Base-by-base conservation (phyloP, 176 grass and related monocot genomes). In the Triticum dicoccoides region DNA sequence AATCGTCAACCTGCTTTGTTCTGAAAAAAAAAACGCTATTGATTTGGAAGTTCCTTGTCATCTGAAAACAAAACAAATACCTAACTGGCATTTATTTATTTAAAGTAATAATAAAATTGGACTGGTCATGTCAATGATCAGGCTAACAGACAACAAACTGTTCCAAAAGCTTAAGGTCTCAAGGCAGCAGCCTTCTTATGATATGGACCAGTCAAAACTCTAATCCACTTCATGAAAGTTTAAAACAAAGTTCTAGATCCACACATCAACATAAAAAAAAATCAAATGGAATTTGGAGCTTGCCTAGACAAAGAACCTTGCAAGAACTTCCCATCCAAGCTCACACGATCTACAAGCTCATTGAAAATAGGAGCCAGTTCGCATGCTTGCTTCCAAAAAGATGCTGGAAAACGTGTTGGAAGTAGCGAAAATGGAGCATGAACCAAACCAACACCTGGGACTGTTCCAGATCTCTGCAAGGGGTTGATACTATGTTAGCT, bases 281-380 rank as follows among this genome's bases (percentile, higher is more conserved):
- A 8, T 30, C 3, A 80, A 51, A 29, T 37, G 51, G 12, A 83
- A 44, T 66, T 45, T 30, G 62, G 79, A 68, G 51, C 78, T 82
- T 85, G 89, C 96, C 89, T 94, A 63, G 96, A 95, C 84, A 98
- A 87, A 81, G 91, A 90, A 74, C 86, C 83, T 65, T 98, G 96
- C 73, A 98, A 76, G 81, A 98, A 98, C 15, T 92, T 66, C 29
- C 88, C 93, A 86, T 98, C 93, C 86, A 95, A 91, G 82, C 96
- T 98, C 62, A 95, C 91, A 65, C 96, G 91, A 89, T 98, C 96
- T 5, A 95, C 96, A 56, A 98, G 86, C 65, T 95, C 93, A 82
- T 94, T 98, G 81, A 98, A 95, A 69, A 95, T 90, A 37, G 93
- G 91, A 68, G 93, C 93, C 74, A 98, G 44, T 21, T 95, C 96